A percentile compares a stretch with the other conserved stretches of the same genome.
Evolutionary conservation across 805 yeast genomes (phyloP).

Genomic region (Blastobotrys americana): DNA sequence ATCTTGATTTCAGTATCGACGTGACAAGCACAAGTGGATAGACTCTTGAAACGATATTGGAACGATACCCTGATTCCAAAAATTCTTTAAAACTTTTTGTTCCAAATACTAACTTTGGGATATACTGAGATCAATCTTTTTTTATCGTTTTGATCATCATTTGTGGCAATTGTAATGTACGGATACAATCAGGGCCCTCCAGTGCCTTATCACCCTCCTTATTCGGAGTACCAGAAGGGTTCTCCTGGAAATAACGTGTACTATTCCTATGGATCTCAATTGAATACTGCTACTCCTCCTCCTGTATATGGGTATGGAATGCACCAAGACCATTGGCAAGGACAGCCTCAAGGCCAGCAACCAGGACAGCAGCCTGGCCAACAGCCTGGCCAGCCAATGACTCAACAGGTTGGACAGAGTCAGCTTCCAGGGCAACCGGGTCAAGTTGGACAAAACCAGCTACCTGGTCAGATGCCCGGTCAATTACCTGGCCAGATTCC

Average conservation of each 20-base stretch:
- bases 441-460: slow-evolving; percentile 1
- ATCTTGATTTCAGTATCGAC: too few species aligned
- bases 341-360: slow-evolving; percentile 15
- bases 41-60: too few species aligned
- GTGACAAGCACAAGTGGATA: too few species aligned
- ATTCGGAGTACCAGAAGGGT: neutral
- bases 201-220: neutral
- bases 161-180: too few species aligned
- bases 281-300: slow-evolving; percentile 3
- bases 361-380: slow-evolving; percentile 11
- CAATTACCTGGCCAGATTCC: neutral
- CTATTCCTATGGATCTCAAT: neutral
- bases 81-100: too few species aligned
- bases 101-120: too few species aligned
- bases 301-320: neutral
- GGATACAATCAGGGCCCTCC: neutral
- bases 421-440: slow-evolving; percentile 1
- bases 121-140: too few species aligned
- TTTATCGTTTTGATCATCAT: too few species aligned
- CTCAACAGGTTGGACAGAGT: neutral
- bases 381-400: slow-evolving; percentile 9
- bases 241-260: neutral
- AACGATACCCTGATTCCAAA: too few species aligned
- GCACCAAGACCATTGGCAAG: slow-evolving; percentile 4
- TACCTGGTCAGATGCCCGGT: neutral